Percentiles rank a stretch among this genome's conserved stretches.
These are phyloP conservation scores for Amphibolis antarctica DNA, from an alignment of 106 monocot genomes.

Conservation along the genomic window DNA sequence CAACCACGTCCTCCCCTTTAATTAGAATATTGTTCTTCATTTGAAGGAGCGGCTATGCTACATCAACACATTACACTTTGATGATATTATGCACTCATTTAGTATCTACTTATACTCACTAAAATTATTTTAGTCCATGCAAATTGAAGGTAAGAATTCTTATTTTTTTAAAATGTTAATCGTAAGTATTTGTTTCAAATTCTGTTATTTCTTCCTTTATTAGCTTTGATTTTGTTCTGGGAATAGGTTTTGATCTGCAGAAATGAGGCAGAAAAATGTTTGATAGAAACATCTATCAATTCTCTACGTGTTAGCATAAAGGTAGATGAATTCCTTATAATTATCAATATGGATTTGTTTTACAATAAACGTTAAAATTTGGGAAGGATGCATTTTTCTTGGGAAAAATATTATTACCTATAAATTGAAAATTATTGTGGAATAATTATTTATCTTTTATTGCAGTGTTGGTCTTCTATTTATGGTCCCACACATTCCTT, in stretches of 20 bases:
- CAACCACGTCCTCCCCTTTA: too few relatives aligned
- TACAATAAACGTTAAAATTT: too few relatives aligned
- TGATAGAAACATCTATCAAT: slow-evolving; percentile 95
- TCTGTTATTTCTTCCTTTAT: background rate
- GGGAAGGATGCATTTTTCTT: background rate
- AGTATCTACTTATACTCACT: too few relatives aligned
- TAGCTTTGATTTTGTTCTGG: background rate
- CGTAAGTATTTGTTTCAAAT: background rate
- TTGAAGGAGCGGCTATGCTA: too few relatives aligned
- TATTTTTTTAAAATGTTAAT: background rate
- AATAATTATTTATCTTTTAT: background rate
- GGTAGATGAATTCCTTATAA: slow-evolving; percentile 19
- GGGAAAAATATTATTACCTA: too few relatives aligned
- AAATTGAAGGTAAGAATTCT: too few relatives aligned
- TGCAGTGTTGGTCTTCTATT: background rate
- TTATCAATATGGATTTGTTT: background rate
- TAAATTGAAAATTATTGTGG: too few relatives aligned
- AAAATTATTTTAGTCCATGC: too few relatives aligned
- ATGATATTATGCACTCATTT: too few relatives aligned
- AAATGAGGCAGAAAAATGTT: slow-evolving; percentile 95
- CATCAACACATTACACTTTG: too few relatives aligned
- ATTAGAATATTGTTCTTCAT: too few relatives aligned
- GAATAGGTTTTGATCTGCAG: slow-evolving; percentile 82
- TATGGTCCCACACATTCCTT: slow-evolving; percentile 1
- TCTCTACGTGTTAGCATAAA: slow-evolving; percentile 96